A percentile compares a stretch with the other conserved stretches of the same genome.
Evolutionary conservation across 2,329 filamentous ascomycete species (phyloP).

Genomic region (Eutypa lata): DNA sequence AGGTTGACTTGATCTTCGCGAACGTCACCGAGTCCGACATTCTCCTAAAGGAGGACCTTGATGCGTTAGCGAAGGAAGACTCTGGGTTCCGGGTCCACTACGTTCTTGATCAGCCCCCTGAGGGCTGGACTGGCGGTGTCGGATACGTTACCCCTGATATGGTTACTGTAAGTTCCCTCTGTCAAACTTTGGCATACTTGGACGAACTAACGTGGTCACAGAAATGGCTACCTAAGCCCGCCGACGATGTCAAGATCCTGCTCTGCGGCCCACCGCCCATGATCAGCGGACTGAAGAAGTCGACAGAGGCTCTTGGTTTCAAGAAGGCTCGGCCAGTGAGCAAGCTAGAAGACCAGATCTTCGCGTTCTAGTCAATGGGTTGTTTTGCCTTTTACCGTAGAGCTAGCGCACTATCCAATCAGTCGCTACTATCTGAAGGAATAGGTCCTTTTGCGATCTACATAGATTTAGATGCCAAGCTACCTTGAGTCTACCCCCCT

Average conservation of each 20-base stretch:
- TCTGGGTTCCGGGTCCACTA: conserved; percentile 84
- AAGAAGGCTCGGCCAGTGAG: conserved; percentile 91
- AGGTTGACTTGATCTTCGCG: conserved; percentile 94
- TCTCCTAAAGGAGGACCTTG: conserved; percentile 86
- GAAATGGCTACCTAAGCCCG: conserved; percentile 79
- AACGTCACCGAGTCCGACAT: conserved; percentile 95
- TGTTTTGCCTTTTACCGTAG: not conserved
- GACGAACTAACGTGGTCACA: conserved; percentile 34
- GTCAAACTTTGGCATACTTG: not conserved
- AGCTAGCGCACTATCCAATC: not conserved
- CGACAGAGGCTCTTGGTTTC: conserved; percentile 83
- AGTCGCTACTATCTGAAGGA: not conserved
- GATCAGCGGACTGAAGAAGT: conserved; percentile 96
- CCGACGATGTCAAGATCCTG: conserved; percentile 85
- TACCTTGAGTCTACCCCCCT: not conserved
- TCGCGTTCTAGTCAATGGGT: conserved; percentile 70
- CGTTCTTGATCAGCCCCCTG: conserved; percentile 92
- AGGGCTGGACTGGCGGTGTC: conserved; percentile 86
- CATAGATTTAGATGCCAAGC: not conserved
- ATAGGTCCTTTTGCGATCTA: not conserved
- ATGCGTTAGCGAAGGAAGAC: conserved; percentile 74
- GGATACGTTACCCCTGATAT: conserved; percentile 95
- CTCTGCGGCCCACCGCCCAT: conserved; percentile 96
- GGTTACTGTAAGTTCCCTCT: conserved; percentile 65
- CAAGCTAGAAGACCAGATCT: conserved; percentile 97